A percentile compares a stretch with the other conserved stretches of the same genome.
phyloP scores from a whole-genome alignment of 176 grass and related monocot species.

The Ananas comosus region DNA sequence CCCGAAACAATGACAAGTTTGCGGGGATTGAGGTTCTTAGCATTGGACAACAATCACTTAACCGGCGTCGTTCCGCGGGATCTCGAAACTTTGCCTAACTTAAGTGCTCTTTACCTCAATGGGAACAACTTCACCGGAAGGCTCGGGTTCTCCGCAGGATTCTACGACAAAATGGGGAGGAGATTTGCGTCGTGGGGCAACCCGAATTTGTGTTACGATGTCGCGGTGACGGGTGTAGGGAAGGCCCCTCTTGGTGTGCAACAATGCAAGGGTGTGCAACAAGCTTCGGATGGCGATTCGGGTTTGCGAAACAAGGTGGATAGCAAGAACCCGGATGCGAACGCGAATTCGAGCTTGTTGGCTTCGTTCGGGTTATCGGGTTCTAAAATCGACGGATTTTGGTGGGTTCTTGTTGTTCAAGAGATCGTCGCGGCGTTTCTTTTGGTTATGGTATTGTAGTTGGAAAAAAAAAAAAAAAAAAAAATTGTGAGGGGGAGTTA shows the following conservation, averaged over 20 bases:
- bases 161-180: slow-evolving; percentile 68
- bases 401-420: slow-evolving; percentile 29
- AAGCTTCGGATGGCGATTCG: background rate
- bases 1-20: slow-evolving; percentile 50
- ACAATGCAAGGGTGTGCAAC: slow-evolving; percentile 40
- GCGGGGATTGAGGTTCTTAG: slow-evolving; percentile 51
- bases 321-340: slow-evolving; percentile 31
- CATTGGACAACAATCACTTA: slow-evolving; percentile 66
- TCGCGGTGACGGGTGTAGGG: slow-evolving; percentile 9
- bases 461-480: background rate
- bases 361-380: slow-evolving; percentile 17
- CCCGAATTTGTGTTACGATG: slow-evolving; percentile 53
- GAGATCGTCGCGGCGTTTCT: slow-evolving; percentile 10
- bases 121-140: slow-evolving; percentile 72
- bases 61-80: slow-evolving; percentile 37
- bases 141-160: slow-evolving; percentile 50
- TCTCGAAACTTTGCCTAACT: slow-evolving; percentile 44
- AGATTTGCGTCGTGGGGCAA: slow-evolving; percentile 91
- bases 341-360: slow-evolving; percentile 25
- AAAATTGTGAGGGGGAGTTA: too few relatives aligned
- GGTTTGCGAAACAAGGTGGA: slow-evolving; percentile 8
- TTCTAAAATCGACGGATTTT: slow-evolving; percentile 7
- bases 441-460: slow-evolving; percentile 32
- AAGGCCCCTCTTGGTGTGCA: slow-evolving; percentile 27
- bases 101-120: slow-evolving; percentile 77